Conservation (phyloP, 202 grass and related monocot species). For the Elaeis oleifera region DNA sequence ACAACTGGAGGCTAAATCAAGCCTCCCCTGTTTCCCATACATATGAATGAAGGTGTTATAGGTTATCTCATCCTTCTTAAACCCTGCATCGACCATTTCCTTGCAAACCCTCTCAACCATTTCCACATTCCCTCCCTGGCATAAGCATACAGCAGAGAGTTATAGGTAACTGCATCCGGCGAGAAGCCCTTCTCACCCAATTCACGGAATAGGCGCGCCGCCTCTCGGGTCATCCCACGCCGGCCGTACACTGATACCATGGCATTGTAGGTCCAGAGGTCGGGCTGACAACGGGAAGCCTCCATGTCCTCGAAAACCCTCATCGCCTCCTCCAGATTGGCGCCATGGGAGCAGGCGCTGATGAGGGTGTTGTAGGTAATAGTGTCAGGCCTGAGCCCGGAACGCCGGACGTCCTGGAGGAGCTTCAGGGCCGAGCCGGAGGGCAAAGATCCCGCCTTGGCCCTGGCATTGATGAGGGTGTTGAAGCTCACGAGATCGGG, state of each 20-base stretch:
- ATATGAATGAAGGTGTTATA: constrained; percentile 96
- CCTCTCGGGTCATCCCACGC: constrained; percentile 45
- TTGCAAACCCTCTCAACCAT: constrained; percentile 66
- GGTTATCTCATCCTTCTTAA: constrained; percentile 81
- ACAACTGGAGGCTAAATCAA: constrained; percentile 64
- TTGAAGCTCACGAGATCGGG: constrained; percentile 95
- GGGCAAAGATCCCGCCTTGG: constrained; percentile 43
- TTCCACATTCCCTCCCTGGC: constrained; percentile 45
- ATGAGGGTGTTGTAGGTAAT: constrained; percentile 95
- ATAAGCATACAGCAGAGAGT: constrained; percentile 72
- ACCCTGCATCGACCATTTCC: constrained; percentile 68
- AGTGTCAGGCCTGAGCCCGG: constrained; percentile 67
- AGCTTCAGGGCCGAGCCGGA: constrained; percentile 53
- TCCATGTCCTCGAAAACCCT: constrained; percentile 66
- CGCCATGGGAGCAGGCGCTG: constrained; percentile 64
- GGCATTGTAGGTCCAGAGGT: constrained; percentile 90
- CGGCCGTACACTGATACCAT: constrained; percentile 74
- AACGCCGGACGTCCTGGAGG: constrained; percentile 51
- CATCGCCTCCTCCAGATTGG: constrained; percentile 58
- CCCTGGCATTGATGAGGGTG: constrained; percentile 83
- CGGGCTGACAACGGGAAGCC: constrained; percentile 47
- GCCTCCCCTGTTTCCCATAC: constrained; percentile 71
- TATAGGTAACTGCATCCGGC: constrained; percentile 81
- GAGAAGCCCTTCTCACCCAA: constrained; percentile 55
- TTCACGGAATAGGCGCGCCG: constrained; percentile 53